phyloP scores from a whole-genome alignment of 352 stramenopile species.

The Phytophthora aleatoria region DNA sequence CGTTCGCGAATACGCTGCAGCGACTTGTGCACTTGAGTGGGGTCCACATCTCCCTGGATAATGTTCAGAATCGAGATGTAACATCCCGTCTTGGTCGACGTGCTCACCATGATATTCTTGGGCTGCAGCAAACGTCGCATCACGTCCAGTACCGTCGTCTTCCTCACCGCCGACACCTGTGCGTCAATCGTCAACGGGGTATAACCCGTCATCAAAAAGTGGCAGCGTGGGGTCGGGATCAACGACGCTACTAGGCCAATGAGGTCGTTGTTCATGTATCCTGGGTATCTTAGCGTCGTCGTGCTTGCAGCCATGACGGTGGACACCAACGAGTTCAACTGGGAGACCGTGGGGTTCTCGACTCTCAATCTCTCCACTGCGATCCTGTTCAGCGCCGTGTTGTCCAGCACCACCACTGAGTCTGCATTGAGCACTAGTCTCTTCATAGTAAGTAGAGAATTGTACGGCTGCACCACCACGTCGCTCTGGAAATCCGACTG shows the following conservation, averaged over 20 bases:
- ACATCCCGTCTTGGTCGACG: slow-evolving; percentile 94
- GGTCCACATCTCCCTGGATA: slow-evolving; percentile 99
- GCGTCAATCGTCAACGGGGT: slow-evolving; percentile 97
- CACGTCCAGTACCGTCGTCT: slow-evolving; percentile 99
- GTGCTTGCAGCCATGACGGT: slow-evolving; percentile 99
- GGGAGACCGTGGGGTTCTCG: slow-evolving; percentile 96
- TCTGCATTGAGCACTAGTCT: slow-evolving; percentile 98
- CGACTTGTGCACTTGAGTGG: slow-evolving; percentile 98
- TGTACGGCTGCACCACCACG: slow-evolving; percentile 99
- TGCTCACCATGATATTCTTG: slow-evolving; percentile 99
- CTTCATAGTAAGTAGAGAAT: slow-evolving; percentile 99
- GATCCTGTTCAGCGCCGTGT: slow-evolving; percentile 98
- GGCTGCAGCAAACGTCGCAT: slow-evolving; percentile 96
- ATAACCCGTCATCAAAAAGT: slow-evolving; percentile 99
- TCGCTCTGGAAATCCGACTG: slow-evolving; percentile 93
- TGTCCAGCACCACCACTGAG: slow-evolving; percentile 99
- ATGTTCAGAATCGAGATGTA: slow-evolving; percentile 99
- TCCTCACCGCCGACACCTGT: slow-evolving; percentile 92
- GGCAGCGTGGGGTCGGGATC: slow-evolving; percentile 98
- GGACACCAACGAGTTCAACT: slow-evolving; percentile 97
- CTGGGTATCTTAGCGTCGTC: slow-evolving; percentile 96
- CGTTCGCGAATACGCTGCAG: slow-evolving; percentile 98
- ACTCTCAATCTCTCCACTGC: slow-evolving; percentile 95
- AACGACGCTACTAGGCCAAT: slow-evolving; percentile 98
- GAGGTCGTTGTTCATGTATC: slow-evolving; percentile 99